Conservation (phyloP, 139 green algal genomes). For the Chlorella sp. region DNA sequence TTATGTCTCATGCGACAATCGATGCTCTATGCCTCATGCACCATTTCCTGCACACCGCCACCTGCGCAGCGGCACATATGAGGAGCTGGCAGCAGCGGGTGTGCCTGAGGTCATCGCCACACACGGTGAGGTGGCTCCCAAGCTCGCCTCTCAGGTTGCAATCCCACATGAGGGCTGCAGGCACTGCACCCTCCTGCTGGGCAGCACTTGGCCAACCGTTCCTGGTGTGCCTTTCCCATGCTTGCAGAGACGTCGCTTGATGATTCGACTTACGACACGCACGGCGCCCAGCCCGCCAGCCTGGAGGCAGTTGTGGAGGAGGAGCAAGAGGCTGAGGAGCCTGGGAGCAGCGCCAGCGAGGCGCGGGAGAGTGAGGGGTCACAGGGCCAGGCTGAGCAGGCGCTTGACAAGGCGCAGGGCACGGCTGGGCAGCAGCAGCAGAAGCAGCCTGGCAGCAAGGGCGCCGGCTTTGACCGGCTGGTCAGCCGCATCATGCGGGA, state of each 20-base stretch:
- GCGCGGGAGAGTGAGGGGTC: background rate
- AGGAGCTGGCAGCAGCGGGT: conserved; percentile 49
- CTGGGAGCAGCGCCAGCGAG: background rate
- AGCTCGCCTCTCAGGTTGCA: background rate
- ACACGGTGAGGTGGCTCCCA: background rate
- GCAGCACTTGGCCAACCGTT: background rate
- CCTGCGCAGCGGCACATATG: conserved; percentile 58
- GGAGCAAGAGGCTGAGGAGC: background rate
- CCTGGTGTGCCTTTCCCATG: background rate
- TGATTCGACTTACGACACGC: conserved; percentile 41
- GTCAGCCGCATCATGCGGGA: conserved; percentile 8
- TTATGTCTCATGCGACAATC: too few species aligned
- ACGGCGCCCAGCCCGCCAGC: background rate
- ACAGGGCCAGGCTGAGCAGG: background rate
- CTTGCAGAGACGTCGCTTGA: conserved; percentile 43
- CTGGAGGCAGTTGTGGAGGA: background rate
- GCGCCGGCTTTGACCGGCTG: background rate
- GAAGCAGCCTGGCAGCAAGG: background rate
- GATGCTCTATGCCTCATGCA: too few species aligned
- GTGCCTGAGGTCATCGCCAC: conserved; percentile 56
- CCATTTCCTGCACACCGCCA: background rate
- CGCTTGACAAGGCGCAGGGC: background rate
- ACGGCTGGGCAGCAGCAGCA: background rate
- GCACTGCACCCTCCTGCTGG: background rate
- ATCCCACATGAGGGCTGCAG: too few species aligned